Evolutionary conservation across 345 rosid species (phyloP).

Genomic region (Ceriops zippeliana): DNA sequence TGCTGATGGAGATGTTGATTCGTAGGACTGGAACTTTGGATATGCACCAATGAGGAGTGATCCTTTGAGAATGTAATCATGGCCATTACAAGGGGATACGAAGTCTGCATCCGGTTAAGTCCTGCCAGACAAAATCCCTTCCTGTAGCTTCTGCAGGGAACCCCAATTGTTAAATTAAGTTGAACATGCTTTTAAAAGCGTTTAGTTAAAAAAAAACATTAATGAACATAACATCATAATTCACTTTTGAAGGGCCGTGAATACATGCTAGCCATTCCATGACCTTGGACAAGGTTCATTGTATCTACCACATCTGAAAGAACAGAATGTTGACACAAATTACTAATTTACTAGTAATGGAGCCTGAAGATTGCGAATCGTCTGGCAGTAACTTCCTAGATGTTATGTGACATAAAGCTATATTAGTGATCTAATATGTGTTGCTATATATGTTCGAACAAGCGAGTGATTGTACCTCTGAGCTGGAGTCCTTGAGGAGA

Average conservation of each 20-base stretch:
- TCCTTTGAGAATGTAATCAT: conserved; percentile 1
- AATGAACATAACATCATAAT: background rate
- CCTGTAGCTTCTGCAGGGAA: background rate
- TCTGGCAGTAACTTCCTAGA: no score
- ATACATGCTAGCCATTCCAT: background rate
- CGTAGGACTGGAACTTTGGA: background rate
- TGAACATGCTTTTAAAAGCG: no score
- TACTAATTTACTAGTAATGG: background rate
- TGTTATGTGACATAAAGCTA: no score
- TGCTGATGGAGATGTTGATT: background rate
- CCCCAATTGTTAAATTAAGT: background rate
- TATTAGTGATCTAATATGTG: no score
- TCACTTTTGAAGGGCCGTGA: conserved; percentile 1
- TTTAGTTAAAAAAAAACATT: no score
- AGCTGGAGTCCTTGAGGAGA: background rate
- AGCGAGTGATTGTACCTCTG: background rate
- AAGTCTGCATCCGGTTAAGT: background rate
- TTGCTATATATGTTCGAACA: background rate
- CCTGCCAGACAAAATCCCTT: background rate
- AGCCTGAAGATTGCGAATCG: no score
- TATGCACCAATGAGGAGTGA: background rate
- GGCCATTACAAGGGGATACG: background rate
- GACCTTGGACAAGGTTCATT: background rate
- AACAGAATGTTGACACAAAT: background rate
- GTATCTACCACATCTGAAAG: background rate